phyloP scores from a whole-genome alignment of 345 rosid genomes.

The Lepidium aucheri region DNA sequence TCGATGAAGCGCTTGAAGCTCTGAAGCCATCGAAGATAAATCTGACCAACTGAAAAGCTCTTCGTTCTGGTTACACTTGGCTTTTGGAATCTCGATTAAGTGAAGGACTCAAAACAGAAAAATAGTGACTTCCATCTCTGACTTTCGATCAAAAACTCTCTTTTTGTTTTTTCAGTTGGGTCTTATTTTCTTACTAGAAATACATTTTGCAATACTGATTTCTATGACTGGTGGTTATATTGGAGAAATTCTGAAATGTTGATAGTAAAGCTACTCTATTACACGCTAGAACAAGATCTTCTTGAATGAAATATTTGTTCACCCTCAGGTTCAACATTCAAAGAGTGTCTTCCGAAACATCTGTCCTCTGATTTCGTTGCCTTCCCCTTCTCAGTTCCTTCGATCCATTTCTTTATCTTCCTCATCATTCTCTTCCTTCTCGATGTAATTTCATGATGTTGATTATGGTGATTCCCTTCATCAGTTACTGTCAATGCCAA shows the following conservation, averaged over 20 bases:
- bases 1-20: slow-evolving; percentile 63
- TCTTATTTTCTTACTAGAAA: neutral
- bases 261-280: neutral
- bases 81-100: slow-evolving; percentile 55
- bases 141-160: neutral
- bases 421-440: slow-evolving; percentile 46
- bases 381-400: slow-evolving; percentile 43
- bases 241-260: neutral
- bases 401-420: slow-evolving; percentile 66
- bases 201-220: neutral
- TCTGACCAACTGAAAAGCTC: slow-evolving; percentile 32
- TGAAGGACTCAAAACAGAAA: slow-evolving; percentile 16
- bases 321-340: slow-evolving; percentile 26
- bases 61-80: slow-evolving; percentile 28
- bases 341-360: slow-evolving; percentile 40
- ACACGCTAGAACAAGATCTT: slow-evolving; percentile 46
- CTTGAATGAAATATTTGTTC: slow-evolving; percentile 29
- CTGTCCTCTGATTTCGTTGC: slow-evolving; percentile 30
- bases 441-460: slow-evolving; percentile 20
- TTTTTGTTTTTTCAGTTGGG: neutral
- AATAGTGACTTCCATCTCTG: neutral
- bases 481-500: slow-evolving; percentile 6
- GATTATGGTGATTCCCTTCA: neutral
- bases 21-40: slow-evolving; percentile 51
- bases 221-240: neutral